Evolutionary conservation across 2,329 filamentous ascomycete species (phyloP).

Genomic region (Cadophora gregata): DNA sequence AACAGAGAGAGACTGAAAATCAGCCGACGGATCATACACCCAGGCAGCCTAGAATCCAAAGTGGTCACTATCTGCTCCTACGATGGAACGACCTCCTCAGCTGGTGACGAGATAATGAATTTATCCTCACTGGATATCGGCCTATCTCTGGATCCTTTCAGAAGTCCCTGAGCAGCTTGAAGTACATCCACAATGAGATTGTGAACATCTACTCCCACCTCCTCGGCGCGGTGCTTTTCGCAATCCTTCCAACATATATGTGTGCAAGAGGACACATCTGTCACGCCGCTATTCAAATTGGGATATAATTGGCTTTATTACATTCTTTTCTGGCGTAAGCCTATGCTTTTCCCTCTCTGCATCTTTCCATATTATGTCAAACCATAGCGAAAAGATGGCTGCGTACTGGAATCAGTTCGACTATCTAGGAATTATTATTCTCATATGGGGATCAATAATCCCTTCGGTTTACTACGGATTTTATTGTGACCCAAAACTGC

Average conservation of each 20-base stretch:
- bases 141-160: not conserved
- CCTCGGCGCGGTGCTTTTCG: slow-evolving; percentile 49
- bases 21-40: not conserved
- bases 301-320: slow-evolving; percentile 48
- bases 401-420: slow-evolving; percentile 47
- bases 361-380: slow-evolving; percentile 46
- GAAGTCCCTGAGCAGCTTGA: not conserved
- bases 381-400: slow-evolving; percentile 46
- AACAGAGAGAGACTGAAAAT: not conserved
- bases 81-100: not conserved
- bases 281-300: slow-evolving; percentile 43
- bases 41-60: slow-evolving; percentile 29
- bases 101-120: not conserved
- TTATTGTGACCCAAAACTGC: slow-evolving; percentile 47
- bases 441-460: slow-evolving; percentile 49
- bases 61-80: slow-evolving; percentile 33
- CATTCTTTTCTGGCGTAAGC: slow-evolving; percentile 47
- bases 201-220: slow-evolving; percentile 51
- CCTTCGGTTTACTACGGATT: slow-evolving; percentile 51
- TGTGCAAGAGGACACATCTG: slow-evolving; percentile 40
- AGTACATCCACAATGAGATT: slow-evolving; percentile 16
- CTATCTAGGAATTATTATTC: slow-evolving; percentile 47
- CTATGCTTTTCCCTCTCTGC: slow-evolving; percentile 49
- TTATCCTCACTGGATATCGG: not conserved
- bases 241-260: slow-evolving; percentile 41